Evolutionary conservation across 352 stramenopile species (phyloP).

Genomic region (Pelagophyceae sp.): DNA sequence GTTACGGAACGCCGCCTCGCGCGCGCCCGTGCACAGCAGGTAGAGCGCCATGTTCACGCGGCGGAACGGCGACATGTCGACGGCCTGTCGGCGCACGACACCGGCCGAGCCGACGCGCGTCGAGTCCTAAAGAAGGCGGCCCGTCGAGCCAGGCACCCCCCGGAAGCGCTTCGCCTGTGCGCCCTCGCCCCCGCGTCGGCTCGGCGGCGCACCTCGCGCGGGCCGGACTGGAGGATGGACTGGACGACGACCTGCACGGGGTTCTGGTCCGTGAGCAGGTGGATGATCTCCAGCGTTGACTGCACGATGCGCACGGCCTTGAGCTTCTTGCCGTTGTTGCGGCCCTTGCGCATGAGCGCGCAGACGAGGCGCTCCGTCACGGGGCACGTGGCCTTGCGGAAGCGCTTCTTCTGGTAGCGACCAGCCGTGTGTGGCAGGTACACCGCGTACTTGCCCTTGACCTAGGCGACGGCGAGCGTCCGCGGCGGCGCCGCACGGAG

Average conservation of each 20-base stretch:
- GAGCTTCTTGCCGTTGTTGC: constrained; percentile 99
- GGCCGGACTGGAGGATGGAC: constrained; percentile 82
- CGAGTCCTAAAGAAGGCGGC: constrained; percentile 63
- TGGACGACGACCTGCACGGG: constrained; percentile 89
- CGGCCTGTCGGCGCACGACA: constrained; percentile 97
- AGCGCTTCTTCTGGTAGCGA: constrained; percentile 99
- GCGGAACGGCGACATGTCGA: constrained; percentile 98
- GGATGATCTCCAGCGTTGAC: constrained; percentile 98
- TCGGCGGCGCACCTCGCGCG: constrained; percentile 62
- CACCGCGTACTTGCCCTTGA: constrained; percentile 90
- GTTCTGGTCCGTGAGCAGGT: constrained; percentile 98
- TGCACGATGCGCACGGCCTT: constrained; percentile 96
- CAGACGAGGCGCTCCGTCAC: constrained; percentile 95
- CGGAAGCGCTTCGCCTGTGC: not conserved
- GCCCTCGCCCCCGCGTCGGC: too few relatives aligned
- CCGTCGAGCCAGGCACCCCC: not conserved
- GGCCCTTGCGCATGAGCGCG: constrained; percentile 95
- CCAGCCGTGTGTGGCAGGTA: constrained; percentile 98
- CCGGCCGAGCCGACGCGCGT: constrained; percentile 96
- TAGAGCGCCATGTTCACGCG: constrained; percentile 98
- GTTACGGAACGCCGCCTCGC: constrained; percentile 97
- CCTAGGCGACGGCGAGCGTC: not conserved
- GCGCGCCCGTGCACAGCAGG: constrained; percentile 90
- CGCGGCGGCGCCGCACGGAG: not conserved
- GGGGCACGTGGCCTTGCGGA: constrained; percentile 98